Evolutionary conservation across 1,284 basidiomycete genomes (phyloP), one percentile per base, ranked within the genome.

Genomic region (Leccinum proliferum): DNA sequence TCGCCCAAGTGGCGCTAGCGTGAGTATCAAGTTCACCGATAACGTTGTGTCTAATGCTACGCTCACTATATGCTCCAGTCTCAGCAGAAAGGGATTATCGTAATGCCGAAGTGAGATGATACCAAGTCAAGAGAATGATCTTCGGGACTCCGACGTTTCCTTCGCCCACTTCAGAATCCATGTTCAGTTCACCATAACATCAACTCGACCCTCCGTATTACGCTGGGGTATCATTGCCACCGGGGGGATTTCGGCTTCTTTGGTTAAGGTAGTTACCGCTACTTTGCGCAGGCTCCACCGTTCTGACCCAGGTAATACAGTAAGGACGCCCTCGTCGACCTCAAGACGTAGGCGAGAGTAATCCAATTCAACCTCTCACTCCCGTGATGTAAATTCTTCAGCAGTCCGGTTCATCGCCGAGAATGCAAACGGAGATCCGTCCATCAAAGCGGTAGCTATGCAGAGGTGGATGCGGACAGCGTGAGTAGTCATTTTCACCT

Each of bases 371-470:
- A 7, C 32, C n/a, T 52, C 25, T 5, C 21, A 35, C 34, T 35
- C 34, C 34, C 9, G 34, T 35, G 10, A 35, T 35, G 34, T 35
- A 9, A 9, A 35, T 35, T 35, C 34, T 29, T 90, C 86, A 55
- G 94, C 94, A 4, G 76, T 85, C 63, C 80, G 82, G 46, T 96
- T 96, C 73, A 86, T 94, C 69, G 71, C 82, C 50, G 76, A 77
- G 35, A 69, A 81, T 53, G 80, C 81, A 43, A 74, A 73, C 3
- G 83, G 83, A 15, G 79, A 85, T 67, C 70, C 76, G 46, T 73
- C 74, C 29, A 84, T 87, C 68, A 89, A 87, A 69, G 84, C 87
- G 92, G 90, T 12, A 83, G 80, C 21, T 96, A 97, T 70, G 82
- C 85, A 59, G 88, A 89, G 61, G 85, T 96, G 1, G 93, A 87